Base-by-base conservation (phyloP, 345 rosid genomes). In the Laguncularia racemosa region DNA sequence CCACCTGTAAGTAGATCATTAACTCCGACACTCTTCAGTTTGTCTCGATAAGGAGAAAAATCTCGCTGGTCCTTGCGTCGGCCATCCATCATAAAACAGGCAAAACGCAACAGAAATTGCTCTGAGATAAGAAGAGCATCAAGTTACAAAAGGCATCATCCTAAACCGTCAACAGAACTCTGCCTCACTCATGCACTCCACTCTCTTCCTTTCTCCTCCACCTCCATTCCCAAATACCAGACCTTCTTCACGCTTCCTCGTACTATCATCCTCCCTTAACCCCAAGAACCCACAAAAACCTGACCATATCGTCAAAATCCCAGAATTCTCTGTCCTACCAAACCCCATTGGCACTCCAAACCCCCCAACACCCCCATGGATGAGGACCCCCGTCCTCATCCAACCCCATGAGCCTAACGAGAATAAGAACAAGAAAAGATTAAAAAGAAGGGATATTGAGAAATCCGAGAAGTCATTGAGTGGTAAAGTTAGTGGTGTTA, bases 321-420 rank as follows among this genome's bases (percentile, higher is more conserved):
- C 66, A 1, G 62, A 71, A 23, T 40, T 60, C 54, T 58, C 69
- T 5, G 51, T 53, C 58, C 62, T 60, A 20, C 28, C 67, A 21
- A 59, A 26, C 12, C 64, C 73, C 44, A 53, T n/a, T 28, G 63
- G 57, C 63, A 16, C 72, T 67, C 56, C 67, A 52, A 78, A 55
- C 70, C 48, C 66, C 56, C 84, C 89, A 19, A 76, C 84, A 3
- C 74, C 96, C 66, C 96, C 96, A 50, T 86, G 95, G 96, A 80
- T 82, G 81, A 78, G 68, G 59, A 73, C 75, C 66, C 79, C 87
- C 52, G 72, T 79, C 52, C 70, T 78, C 56, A 78, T 73, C 59
- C 80, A 72, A 60, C 76, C 87, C 48, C 75, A 71, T n/a, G 78
- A 82, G 50, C 45, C 53, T 48, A 60, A 78, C 61, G 70, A 77